Percentiles rank a stretch among this genome's conserved stretches.
phyloP scores from a whole-genome alignment of 345 rosid species.

The Ceriops zippeliana region DNA sequence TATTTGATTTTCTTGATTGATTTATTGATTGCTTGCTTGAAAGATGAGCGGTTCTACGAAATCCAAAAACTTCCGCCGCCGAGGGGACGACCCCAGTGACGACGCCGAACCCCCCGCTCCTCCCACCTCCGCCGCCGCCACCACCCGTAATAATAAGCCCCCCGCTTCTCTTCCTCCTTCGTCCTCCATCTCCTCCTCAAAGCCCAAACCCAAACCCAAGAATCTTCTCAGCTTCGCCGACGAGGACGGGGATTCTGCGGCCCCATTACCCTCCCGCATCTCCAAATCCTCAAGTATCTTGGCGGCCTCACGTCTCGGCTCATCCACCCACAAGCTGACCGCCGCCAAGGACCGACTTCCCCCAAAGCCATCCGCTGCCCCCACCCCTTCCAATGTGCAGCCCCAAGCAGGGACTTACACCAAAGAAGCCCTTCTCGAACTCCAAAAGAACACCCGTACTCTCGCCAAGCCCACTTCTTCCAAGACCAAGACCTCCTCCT shows the following conservation, averaged over 20 bases:
- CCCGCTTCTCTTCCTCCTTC: slow-evolving; percentile 9
- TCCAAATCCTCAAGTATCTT: slow-evolving; percentile 19
- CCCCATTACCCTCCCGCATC: slow-evolving; percentile 18
- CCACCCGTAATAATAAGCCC: not conserved
- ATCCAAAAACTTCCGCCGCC: slow-evolving; percentile 76
- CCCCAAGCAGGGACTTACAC: slow-evolving; percentile 91
- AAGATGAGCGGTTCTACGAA: slow-evolving; percentile 51
- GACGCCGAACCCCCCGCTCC: slow-evolving; percentile 14
- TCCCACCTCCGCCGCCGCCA: slow-evolving; percentile 12
- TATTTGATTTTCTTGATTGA: too few relatives aligned
- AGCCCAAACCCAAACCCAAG: slow-evolving; percentile 29
- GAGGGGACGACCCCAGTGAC: slow-evolving; percentile 47
- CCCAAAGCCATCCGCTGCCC: slow-evolving; percentile 25
- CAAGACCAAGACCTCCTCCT: slow-evolving; percentile 10
- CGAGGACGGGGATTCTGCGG: slow-evolving; percentile 48
- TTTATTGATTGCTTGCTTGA: too few relatives aligned
- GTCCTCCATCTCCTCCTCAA: slow-evolving; percentile 25
- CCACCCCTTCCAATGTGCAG: slow-evolving; percentile 57
- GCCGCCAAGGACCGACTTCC: slow-evolving; percentile 51
- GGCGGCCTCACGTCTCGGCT: slow-evolving; percentile 29
- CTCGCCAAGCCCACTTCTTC: slow-evolving; percentile 37
- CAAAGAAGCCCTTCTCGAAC: slow-evolving; percentile 83
- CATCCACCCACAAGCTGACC: slow-evolving; percentile 52
- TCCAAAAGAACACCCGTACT: slow-evolving; percentile 71
- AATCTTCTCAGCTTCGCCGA: slow-evolving; percentile 91